phyloP scores from a whole-genome alignment of 441 rosid species.

The Bocquillonia castaneifolia region DNA sequence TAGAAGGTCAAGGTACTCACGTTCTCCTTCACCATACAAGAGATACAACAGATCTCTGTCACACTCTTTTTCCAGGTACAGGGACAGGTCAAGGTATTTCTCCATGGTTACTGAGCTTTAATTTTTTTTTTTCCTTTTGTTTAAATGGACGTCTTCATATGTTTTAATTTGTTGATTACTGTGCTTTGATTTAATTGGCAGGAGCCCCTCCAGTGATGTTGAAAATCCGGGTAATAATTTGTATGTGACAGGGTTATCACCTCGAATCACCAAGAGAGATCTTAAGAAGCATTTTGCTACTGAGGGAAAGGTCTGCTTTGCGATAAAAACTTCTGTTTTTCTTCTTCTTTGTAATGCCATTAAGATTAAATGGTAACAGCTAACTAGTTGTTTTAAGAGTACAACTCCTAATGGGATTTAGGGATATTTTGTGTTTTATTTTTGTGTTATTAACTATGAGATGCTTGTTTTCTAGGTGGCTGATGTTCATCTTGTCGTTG shows the following conservation, averaged over 20 bases:
- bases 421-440: background rate
- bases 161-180: background rate
- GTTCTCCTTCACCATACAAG: constrained; percentile 51
- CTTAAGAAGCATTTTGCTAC: constrained; percentile 65
- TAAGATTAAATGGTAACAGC: too few species aligned
- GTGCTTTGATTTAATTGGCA: constrained; percentile 17
- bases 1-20: constrained; percentile 58
- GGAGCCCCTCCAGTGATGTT: constrained; percentile 60
- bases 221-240: constrained; percentile 90
- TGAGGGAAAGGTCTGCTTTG: constrained; percentile 61
- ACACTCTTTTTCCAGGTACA: constrained; percentile 42
- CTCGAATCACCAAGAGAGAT: constrained; percentile 63
- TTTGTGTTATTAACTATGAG: background rate
- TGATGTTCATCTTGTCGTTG: constrained; percentile 86
- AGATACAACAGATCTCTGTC: constrained; percentile 53
- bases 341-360: background rate
- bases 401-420: background rate
- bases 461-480: constrained; percentile 43
- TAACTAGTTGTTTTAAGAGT: background rate
- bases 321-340: background rate
- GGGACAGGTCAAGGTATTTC: constrained; percentile 42
- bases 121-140: background rate
- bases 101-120: background rate
- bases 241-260: constrained; percentile 89
- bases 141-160: background rate